Evolutionary conservation across 495 filamentous ascomycete genomes (phyloP), one percentile per base, ranked within the genome.

Genomic region (Talaromyces thailandensis): DNA sequence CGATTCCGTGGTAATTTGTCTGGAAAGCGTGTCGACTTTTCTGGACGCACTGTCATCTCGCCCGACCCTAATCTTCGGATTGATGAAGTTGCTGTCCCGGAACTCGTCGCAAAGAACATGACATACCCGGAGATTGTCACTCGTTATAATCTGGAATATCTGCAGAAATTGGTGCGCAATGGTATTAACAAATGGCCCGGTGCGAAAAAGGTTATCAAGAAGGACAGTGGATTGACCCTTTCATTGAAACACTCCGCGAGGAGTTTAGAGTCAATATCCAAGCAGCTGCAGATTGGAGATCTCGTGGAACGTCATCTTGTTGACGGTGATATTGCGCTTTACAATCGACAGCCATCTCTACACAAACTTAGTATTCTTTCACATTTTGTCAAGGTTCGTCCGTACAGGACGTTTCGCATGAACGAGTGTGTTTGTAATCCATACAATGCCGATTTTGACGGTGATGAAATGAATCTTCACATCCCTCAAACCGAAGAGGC

Each of bases 381-480:
- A 67, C 94, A 98, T 75, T 87, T 86, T 67, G 94, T 87, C 63
- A 96, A 95, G 71, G 85, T 98, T 56, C 87, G 95, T 56, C 94
- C 93, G 6, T 93, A 96, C 85, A 87, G 93, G 70, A 98, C 94
- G 0, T 98, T 98, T 74, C 88, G 94, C 52, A 81, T 98, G 58
- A 98, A 98, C 70, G 94, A 98, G 70, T 98, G 94, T 83, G 94
- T 95, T 6, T 98, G 94, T 71, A 93, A 91, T 50, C 94, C 94
- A 8, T 98, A 98, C 82, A 98, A 98, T 74, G 94, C 94, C 51
- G 94, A 98, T 86, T 98, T 98, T 70, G 94, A 98, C 67, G 94
- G 94, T 66, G 94, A 98, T 65, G 94, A 98, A 73, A 98, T 98
- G 94, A 98, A 98, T 68, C 73, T 98, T 64, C 94, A 98, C 74